A percentile compares a stretch with the other conserved stretches of the same genome.
phyloP scores from a whole-genome alignment of 257 asterid genomes.

The Gentiana straminea region DNA sequence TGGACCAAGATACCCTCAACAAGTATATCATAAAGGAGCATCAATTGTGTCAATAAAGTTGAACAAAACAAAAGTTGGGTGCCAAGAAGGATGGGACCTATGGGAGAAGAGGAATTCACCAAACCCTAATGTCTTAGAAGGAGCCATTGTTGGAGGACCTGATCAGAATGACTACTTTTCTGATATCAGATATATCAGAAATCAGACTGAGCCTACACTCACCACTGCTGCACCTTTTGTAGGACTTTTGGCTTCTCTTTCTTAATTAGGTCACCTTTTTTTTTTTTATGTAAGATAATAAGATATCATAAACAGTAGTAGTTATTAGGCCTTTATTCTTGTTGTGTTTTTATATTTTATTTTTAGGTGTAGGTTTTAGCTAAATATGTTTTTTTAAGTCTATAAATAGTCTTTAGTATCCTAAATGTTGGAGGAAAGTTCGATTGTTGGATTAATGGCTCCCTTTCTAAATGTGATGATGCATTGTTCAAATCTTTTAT shows the following conservation, averaged over 20 bases:
- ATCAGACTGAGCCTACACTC: constrained; percentile 47
- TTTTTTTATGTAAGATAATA: not conserved
- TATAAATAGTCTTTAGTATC: too few species aligned
- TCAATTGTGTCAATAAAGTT: constrained; percentile 46
- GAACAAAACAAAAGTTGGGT: constrained; percentile 17
- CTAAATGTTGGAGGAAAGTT: too few species aligned
- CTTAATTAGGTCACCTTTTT: not conserved
- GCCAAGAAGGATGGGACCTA: constrained; percentile 28
- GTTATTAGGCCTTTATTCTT: too few species aligned
- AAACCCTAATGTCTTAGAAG: constrained; percentile 47
- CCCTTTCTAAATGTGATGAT: too few species aligned
- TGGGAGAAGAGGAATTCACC: constrained; percentile 37
- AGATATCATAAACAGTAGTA: too few species aligned
- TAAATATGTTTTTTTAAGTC: too few species aligned
- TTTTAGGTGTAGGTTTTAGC: too few species aligned
- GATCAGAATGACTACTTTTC: constrained; percentile 24
- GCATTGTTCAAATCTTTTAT: too few species aligned
- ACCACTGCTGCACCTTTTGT: constrained; percentile 47
- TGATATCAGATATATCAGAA: constrained; percentile 29
- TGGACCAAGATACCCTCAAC: constrained; percentile 41
- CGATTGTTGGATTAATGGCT: too few species aligned
- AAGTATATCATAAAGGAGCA: constrained; percentile 53
- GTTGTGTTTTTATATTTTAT: too few species aligned
- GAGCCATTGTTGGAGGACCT: constrained; percentile 69
- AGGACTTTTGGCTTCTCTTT: constrained; percentile 47